Percentiles rank a stretch among this genome's conserved stretches.
Evolutionary conservation across 306 rosid species (phyloP).

Genomic region (Quillaja saponaria): DNA sequence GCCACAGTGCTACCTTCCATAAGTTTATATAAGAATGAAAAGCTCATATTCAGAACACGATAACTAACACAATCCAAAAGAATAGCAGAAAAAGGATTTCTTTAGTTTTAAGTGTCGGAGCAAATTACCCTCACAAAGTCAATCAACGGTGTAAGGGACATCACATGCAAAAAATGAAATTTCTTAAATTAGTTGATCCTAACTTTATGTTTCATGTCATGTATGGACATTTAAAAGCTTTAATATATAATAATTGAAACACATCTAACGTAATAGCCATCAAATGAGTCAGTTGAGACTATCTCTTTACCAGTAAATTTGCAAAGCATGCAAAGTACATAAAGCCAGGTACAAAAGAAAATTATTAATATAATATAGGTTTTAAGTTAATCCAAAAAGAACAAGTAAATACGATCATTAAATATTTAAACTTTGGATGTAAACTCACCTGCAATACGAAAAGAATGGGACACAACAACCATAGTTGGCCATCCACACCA

Average conservation of each 20-base stretch:
- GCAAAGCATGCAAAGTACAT: constrained; percentile 13
- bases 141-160: too few species aligned
- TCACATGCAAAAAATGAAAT: constrained; percentile 14
- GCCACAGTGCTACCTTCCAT: constrained; percentile 15
- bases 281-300: not conserved
- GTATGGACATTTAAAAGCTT: too few species aligned
- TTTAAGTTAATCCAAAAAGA: too few species aligned
- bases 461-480: constrained; percentile 91
- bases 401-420: too few species aligned
- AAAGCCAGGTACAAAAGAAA: constrained; percentile 1
- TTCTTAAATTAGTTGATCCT: too few species aligned
- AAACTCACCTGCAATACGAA: constrained; percentile 82
- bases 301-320: constrained; percentile 15
- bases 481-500: constrained; percentile 92
- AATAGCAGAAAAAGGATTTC: too few species aligned
- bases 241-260: too few species aligned
- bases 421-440: too few species aligned
- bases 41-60: not conserved
- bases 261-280: too few species aligned
- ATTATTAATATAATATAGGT: constrained; percentile 6
- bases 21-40: constrained; percentile 13
- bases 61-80: not conserved
- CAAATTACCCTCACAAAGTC: too few species aligned
- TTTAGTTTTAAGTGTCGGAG: too few species aligned
- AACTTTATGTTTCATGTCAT: too few species aligned